These are phyloP conservation scores for Rhynchospora pubera DNA, from an alignment of 176 grass and related monocot genomes.

Conservation along the genomic window DNA sequence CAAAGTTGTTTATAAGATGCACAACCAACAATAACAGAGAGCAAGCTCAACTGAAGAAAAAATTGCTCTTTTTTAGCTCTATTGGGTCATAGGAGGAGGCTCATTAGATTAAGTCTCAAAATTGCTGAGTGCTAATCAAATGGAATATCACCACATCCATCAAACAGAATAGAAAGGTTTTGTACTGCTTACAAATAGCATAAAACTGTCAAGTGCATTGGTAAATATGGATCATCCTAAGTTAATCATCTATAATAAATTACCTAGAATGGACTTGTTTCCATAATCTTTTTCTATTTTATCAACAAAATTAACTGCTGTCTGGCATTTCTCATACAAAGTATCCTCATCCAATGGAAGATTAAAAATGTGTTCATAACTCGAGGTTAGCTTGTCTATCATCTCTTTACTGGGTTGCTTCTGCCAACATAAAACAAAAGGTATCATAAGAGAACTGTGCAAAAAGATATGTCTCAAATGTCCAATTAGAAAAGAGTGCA, in stretches of 20 bases:
- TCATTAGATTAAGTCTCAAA: background rate
- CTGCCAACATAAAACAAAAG: constrained; percentile 44
- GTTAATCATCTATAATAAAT: background rate
- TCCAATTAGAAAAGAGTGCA: background rate
- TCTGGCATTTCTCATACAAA: constrained; percentile 58
- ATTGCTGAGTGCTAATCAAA: background rate
- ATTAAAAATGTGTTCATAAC: constrained; percentile 59
- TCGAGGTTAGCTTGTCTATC: constrained; percentile 61
- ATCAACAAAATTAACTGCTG: constrained; percentile 60
- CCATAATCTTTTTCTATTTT: constrained; percentile 50
- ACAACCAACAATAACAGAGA: constrained; percentile 4
- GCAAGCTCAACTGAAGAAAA: background rate
- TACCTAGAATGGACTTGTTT: constrained; percentile 50
- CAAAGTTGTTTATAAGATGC: background rate
- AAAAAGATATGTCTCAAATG: background rate
- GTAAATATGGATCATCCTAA: background rate
- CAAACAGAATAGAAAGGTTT: background rate
- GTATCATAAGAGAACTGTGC: constrained; percentile 5
- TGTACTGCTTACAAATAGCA: background rate
- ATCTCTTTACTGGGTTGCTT: constrained; percentile 43
- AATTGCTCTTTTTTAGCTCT: too few species aligned
- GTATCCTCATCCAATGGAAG: constrained; percentile 49
- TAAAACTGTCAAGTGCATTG: background rate
- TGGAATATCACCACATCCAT: background rate
- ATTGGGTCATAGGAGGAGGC: too few species aligned